Percentiles rank a stretch among this genome's conserved stretches.
Conservation (phyloP, 2,329 filamentous ascomycete genomes). For the Coniochaeta hoffmannii region DNA sequence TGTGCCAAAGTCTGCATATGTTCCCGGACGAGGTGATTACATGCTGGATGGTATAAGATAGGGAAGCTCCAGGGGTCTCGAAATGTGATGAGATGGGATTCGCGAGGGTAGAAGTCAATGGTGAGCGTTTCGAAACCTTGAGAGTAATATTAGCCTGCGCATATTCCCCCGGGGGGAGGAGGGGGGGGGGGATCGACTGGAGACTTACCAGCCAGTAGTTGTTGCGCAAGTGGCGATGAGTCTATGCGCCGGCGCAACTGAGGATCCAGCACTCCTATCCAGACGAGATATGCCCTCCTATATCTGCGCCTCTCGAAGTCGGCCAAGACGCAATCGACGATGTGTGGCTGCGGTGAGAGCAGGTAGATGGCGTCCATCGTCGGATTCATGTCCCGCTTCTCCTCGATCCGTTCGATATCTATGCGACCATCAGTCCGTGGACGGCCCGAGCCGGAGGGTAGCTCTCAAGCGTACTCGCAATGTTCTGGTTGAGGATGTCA, state of each 20-base stretch:
- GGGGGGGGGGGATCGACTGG: too few relatives aligned
- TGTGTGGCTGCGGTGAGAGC: slow-evolving; percentile 75
- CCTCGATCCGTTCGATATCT: slow-evolving; percentile 95
- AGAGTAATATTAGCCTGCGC: background rate
- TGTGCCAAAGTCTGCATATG: slow-evolving; percentile 83
- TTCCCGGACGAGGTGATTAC: slow-evolving; percentile 72
- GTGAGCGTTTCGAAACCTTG: slow-evolving; percentile 71
- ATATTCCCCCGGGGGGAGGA: background rate
- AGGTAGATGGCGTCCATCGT: slow-evolving; percentile 95
- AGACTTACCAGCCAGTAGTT: slow-evolving; percentile 55
- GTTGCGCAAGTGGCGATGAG: slow-evolving; percentile 57
- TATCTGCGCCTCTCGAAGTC: slow-evolving; percentile 85
- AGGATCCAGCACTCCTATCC: slow-evolving; percentile 70
- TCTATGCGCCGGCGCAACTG: slow-evolving; percentile 68
- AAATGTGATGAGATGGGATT: slow-evolving; percentile 87
- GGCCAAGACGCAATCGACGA: slow-evolving; percentile 88
- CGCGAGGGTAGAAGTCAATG: slow-evolving; percentile 82
- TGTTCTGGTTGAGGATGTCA: slow-evolving; percentile 93
- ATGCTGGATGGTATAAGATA: slow-evolving; percentile 81
- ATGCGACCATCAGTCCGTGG: slow-evolving; percentile 15
- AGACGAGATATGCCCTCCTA: slow-evolving; percentile 70
- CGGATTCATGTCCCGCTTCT: slow-evolving; percentile 71
- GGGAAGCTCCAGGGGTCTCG: slow-evolving; percentile 95
- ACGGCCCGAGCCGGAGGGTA: background rate
- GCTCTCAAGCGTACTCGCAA: slow-evolving; percentile 64